phyloP scores from a whole-genome alignment of 352 stramenopile species.

The Pythium dissimile region DNA sequence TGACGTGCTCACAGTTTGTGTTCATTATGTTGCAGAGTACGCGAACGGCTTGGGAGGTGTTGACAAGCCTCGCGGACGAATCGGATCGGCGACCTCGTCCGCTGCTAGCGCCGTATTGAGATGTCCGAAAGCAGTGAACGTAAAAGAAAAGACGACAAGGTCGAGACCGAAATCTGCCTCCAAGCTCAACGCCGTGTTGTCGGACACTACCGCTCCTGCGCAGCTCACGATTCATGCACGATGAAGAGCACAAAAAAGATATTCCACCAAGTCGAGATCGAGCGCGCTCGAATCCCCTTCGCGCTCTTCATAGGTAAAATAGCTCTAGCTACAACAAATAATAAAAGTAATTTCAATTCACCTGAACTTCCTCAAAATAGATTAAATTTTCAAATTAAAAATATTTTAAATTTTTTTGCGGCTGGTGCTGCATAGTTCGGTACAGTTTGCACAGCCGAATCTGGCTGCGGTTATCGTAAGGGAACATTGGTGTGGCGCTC shows the following conservation, averaged over 20 bases:
- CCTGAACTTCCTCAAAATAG: not conserved
- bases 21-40: constrained; percentile 1
- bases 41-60: not conserved
- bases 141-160: constrained; percentile 10
- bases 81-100: not conserved
- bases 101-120: not conserved
- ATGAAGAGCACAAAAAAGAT: not conserved
- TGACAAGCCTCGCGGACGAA: too few species aligned
- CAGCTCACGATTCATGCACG: constrained; percentile 2
- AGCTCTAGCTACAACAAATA: too few species aligned
- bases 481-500: constrained; percentile 33
- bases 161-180: not conserved
- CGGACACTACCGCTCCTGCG: not conserved
- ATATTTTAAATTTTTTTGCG: not conserved
- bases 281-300: too few species aligned
- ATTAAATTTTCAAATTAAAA: not conserved
- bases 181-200: not conserved
- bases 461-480: constrained; percentile 61
- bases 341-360: too few species aligned
- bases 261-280: too few species aligned
- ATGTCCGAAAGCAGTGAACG: not conserved
- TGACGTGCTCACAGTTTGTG: constrained; percentile 5
- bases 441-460: constrained; percentile 67
- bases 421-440: constrained; percentile 3
- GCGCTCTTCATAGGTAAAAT: too few species aligned